phyloP scores from a whole-genome alignment of 345 rosid species.

The Corchorus olitorius region DNA sequence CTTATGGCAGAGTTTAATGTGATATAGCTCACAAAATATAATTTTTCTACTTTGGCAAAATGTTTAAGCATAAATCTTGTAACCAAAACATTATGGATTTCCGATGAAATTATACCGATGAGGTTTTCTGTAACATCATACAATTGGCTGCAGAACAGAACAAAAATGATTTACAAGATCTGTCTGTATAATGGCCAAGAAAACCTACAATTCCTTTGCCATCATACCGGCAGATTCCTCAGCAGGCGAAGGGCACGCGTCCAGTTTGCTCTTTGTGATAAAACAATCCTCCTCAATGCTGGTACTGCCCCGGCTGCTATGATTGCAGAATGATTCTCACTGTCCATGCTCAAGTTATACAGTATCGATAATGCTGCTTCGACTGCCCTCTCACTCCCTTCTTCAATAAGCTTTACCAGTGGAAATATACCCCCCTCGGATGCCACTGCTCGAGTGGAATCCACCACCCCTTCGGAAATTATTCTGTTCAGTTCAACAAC shows the following conservation, averaged over 20 bases:
- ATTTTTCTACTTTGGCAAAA: no score
- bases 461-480: constrained; percentile 65
- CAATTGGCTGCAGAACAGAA: background rate
- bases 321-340: constrained; percentile 72
- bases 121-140: background rate
- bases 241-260: constrained; percentile 64
- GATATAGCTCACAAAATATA: no score
- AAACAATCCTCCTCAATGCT: constrained; percentile 65
- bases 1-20: no score
- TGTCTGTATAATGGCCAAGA: background rate
- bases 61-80: background rate
- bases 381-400: constrained; percentile 53
- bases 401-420: constrained; percentile 63
- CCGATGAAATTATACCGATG: background rate
- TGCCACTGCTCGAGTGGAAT: constrained; percentile 58
- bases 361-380: constrained; percentile 74
- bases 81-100: background rate
- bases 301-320: constrained; percentile 82
- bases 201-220: background rate
- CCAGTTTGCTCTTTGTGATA: constrained; percentile 75
- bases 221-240: constrained; percentile 60
- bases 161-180: constrained; percentile 14
- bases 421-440: constrained; percentile 67
- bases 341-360: constrained; percentile 81
- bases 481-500: constrained; percentile 80